A percentile compares a stretch with the other conserved stretches of the same genome.
Evolutionary conservation across 1,284 basidiomycete species (phyloP).

Genomic region (Ustilago loliicola): DNA sequence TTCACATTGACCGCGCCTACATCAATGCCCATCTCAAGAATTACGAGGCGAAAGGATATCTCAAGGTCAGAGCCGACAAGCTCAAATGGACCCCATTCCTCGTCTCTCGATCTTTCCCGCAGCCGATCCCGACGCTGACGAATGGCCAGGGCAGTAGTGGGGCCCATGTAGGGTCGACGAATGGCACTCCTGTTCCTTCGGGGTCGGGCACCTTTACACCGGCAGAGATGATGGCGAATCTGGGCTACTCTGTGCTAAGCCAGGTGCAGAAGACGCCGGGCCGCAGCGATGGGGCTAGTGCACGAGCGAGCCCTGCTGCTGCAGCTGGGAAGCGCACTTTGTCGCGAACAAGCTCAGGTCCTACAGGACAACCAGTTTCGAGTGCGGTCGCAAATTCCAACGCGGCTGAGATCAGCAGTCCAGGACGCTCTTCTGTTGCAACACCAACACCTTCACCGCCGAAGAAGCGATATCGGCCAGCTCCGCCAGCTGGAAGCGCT

Average conservation of each 20-base stretch:
- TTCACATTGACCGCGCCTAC: constrained; percentile 80
- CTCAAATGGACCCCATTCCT: constrained; percentile 96
- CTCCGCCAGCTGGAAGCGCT: constrained; percentile 16
- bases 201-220: constrained; percentile 39
- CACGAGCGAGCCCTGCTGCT: constrained; percentile 29
- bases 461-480: constrained; percentile 27
- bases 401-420: constrained; percentile 8
- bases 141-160: constrained; percentile 14
- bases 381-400: background rate
- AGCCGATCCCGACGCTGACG: constrained; percentile 23
- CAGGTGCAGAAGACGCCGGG: constrained; percentile 40
- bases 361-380: background rate
- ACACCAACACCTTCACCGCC: constrained; percentile 32
- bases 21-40: constrained; percentile 79
- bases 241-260: constrained; percentile 45
- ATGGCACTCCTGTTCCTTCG: constrained; percentile 33
- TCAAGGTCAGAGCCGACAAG: constrained; percentile 84
- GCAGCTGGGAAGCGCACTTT: constrained; percentile 14
- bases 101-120: constrained; percentile 74
- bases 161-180: constrained; percentile 11
- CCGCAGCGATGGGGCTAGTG: constrained; percentile 21
- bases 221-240: constrained; percentile 44
- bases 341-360: constrained; percentile 1
- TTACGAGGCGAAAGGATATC: constrained; percentile 85
- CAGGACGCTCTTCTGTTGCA: constrained; percentile 10